Evolutionary conservation across 1,139 yeast genomes (phyloP), one percentile per base, ranked within the genome.

Genomic region (Lodderomyces jiufengensis): DNA sequence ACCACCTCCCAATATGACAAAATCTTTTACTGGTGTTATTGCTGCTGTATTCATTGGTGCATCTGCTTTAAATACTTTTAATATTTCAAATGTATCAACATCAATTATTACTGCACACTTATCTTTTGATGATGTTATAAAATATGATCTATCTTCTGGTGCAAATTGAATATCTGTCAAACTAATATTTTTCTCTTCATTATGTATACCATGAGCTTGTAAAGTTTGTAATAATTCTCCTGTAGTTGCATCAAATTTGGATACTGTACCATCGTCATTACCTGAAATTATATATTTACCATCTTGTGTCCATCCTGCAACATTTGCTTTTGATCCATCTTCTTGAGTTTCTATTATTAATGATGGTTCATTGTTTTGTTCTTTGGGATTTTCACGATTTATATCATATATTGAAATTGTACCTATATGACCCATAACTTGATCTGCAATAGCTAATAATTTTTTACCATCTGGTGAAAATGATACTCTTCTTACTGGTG

Each of bases 11-110:
- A 94, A 74, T 38, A 92, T 83, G 45, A 92, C 86, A 58, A 83
- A 90, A 58, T 92, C 94, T 66, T 94, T 92, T 40, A 80, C 70
- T 20, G 97, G 92, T 8, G 98, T 90, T 49, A 92, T 83, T 46
- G 95, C 84, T 20, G 97, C 98, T 24, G 95, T 80, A 70, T 94
- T 94, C 76, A 94, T 76, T 41, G 98, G 97, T 35, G 95, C 90
- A 59, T 88, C 97, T 7, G 96, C 84, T 52, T 74, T 77, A 63
- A 74, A 92, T 20, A 78, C 80, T 66, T 90, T 88, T 61, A 86
- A 63, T 38, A 81, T 59, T 45, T 80, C 75, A 45, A 92, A 72
- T 31, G 82, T 73, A 47, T 85, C 95, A 31, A 84, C 85, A 54
- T 86, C 94, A 40, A 84, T 70, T 48, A 94, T 70, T 45, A 76